phyloP scores from a whole-genome alignment of 2,329 filamentous ascomycete genomes.

The Ophiostoma sp. region DNA sequence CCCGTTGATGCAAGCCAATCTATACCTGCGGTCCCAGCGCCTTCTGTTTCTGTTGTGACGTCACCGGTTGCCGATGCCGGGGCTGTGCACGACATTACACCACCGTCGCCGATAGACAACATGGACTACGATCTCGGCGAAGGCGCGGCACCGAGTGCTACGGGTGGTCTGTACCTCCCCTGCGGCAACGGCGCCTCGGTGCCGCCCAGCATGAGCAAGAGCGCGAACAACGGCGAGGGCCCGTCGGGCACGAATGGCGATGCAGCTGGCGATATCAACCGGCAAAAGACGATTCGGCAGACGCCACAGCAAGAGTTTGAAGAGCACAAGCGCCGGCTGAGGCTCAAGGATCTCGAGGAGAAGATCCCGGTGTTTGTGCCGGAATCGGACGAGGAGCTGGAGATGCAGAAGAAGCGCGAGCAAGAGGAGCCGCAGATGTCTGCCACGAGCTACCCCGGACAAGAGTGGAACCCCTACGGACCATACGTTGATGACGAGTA shows the following conservation, averaged over 20 bases:
- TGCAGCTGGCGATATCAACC: not conserved
- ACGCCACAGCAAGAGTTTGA: conserved; percentile 37
- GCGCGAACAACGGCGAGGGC: conserved; percentile 15
- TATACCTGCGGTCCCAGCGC: not conserved
- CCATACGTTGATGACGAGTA: conserved; percentile 31
- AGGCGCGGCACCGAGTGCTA: conserved; percentile 16
- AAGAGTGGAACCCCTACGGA: conserved; percentile 62
- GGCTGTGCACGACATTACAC: conserved; percentile 14
- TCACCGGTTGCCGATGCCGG: not conserved
- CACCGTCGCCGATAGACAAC: conserved; percentile 39
- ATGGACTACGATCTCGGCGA: conserved; percentile 35
- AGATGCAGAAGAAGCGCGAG: conserved; percentile 34
- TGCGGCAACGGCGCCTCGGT: conserved; percentile 18
- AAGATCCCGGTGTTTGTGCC: conserved; percentile 45
- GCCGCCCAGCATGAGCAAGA: not conserved
- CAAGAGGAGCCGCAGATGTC: conserved; percentile 55
- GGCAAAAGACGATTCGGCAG: conserved; percentile 31
- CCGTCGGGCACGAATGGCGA: conserved; percentile 17
- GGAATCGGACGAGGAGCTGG: conserved; percentile 30
- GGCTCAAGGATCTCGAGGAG: conserved; percentile 47
- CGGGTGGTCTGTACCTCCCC: conserved; percentile 23
- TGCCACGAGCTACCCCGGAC: conserved; percentile 63
- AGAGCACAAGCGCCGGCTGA: conserved; percentile 42
- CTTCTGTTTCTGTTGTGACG: not conserved
- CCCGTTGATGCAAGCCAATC: not conserved